Base-by-base conservation (phyloP, 2,329 filamentous ascomycete species). In the Phialemoniopsis sp. region DNA sequence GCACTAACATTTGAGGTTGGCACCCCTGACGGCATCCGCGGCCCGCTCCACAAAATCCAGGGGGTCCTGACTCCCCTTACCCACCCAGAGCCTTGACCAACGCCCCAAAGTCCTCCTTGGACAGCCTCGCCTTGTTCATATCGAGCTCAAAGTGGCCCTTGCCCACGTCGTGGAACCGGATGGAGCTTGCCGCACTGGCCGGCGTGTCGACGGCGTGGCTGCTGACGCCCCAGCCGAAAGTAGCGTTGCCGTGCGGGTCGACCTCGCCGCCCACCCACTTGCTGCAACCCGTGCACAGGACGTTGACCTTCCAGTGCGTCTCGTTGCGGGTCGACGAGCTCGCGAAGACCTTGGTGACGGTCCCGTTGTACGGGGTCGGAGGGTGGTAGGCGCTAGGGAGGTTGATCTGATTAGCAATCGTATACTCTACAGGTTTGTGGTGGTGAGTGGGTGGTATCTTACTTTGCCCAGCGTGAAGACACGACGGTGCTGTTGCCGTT, bases 401-500 rank as follows among this genome's bases (percentile, higher is more conserved):
- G 30, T 12, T 12, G 21, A 9, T 9, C 7, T 7, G 15, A 8
- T 39, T 12, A 39, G 37, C 14, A n/a, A n/a, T n/a, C n/a, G 14
- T 6, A 13, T 9, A n/a, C 29, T 30, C 9, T 36, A 8, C 17
- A 14, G 21, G 18, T 16, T 39, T n/a, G n/a, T n/a, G 21, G 19
- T 13, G 18, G 5, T 16, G 7, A 13, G 5, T 16, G 21, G 29
- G 13, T 14, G 31, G 36, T 7, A 36, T 49, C 54, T 32, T 45
- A 60, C 57, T 47, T 54, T 4, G 58, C 57, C 50, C 58, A 58
- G 16, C 58, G 50, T 8, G 55, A 55, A 1, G 54, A 56, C 19
- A 57, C 59, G 3, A 58, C 54, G 4, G 54, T 57, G 15, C 44
- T 53, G 13, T 51, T 52, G 33, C 47, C 54, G 45, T 59, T 58